These are phyloP conservation scores for Chalciporus pseudorubinellus DNA, from an alignment of 768 basidiomycete species.

Conservation along the genomic window DNA sequence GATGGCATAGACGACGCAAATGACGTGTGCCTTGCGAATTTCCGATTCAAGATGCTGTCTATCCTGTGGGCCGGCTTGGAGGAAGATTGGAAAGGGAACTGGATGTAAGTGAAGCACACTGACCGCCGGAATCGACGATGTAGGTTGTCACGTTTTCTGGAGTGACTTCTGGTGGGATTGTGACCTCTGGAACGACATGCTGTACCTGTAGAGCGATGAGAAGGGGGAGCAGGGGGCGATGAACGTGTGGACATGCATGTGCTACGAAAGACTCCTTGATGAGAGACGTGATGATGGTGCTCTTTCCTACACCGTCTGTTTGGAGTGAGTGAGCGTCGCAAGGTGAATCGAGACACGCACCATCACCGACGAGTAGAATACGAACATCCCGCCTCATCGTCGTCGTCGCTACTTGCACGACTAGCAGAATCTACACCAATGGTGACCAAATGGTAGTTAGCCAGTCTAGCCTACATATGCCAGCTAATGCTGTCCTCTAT, in stretches of 20 bases:
- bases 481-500: too few relatives aligned
- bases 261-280: constrained; percentile 95
- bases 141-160: constrained; percentile 98
- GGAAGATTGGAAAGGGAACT: constrained; percentile 8
- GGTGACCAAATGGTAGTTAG: too few relatives aligned
- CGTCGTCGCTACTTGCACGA: constrained; percentile 13
- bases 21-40: constrained; percentile 96
- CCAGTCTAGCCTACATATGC: too few relatives aligned
- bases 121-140: constrained; percentile 96
- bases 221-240: not conserved
- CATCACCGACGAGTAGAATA: constrained; percentile 92
- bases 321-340: not conserved
- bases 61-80: constrained; percentile 79
- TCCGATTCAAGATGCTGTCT: constrained; percentile 88
- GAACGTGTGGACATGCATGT: constrained; percentile 52
- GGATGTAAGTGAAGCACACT: constrained; percentile 25
- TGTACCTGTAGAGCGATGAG: constrained; percentile 62
- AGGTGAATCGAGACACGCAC: constrained; percentile 42
- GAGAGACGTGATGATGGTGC: constrained; percentile 92
- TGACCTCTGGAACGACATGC: constrained; percentile 93
- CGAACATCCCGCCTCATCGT: constrained; percentile 89
- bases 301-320: constrained; percentile 95
- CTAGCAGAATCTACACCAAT: not conserved
- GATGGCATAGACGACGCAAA: constrained; percentile 95
- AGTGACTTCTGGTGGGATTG: constrained; percentile 95